A percentile compares a stretch with the other conserved stretches of the same genome.
phyloP scores from a whole-genome alignment of 2,329 filamentous ascomycete genomes.

The Arthrobotrys entomopaga region DNA sequence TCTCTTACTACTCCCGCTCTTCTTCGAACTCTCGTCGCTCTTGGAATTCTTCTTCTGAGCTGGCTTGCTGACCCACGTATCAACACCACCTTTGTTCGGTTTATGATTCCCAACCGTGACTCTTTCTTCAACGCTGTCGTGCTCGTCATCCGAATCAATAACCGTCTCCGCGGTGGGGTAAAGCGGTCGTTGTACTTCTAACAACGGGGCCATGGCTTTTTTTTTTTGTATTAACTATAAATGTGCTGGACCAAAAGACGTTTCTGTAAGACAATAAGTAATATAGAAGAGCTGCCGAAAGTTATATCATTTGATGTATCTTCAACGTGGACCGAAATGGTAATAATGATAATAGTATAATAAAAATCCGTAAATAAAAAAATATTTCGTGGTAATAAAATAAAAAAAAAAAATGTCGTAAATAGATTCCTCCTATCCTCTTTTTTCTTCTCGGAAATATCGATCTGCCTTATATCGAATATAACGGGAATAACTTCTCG shows the following conservation, averaged over 20 bases:
- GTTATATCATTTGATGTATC: conserved; percentile 48
- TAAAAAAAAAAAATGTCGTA: conserved; percentile 23
- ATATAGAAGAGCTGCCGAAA: conserved; percentile 17
- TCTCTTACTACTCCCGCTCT: conserved; percentile 26
- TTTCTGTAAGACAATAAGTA: conserved; percentile 23
- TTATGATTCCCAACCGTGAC: conserved; percentile 52
- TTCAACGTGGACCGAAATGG: background rate
- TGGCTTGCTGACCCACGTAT: conserved; percentile 54
- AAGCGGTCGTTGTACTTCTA: conserved; percentile 33
- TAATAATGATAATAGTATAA: conserved; percentile 2
- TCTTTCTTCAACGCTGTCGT: conserved; percentile 35
- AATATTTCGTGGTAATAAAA: background rate
- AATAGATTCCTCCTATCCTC: conserved; percentile 3
- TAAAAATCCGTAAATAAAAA: background rate
- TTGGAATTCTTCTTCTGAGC: conserved; percentile 38
- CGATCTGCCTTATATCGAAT: conserved; percentile 16
- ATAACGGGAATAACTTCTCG: conserved; percentile 27
- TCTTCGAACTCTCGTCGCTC: conserved; percentile 24
- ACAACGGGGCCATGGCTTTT: conserved; percentile 34
- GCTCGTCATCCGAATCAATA: conserved; percentile 51
- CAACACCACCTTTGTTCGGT: conserved; percentile 51
- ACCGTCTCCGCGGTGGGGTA: conserved; percentile 50
- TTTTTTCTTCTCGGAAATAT: background rate
- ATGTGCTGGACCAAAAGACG: conserved; percentile 16
- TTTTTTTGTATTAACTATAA: conserved; percentile 2